These are phyloP conservation scores for Phytopythium kandeliae DNA, from an alignment of 352 stramenopile genomes.

Conservation along the genomic window DNA sequence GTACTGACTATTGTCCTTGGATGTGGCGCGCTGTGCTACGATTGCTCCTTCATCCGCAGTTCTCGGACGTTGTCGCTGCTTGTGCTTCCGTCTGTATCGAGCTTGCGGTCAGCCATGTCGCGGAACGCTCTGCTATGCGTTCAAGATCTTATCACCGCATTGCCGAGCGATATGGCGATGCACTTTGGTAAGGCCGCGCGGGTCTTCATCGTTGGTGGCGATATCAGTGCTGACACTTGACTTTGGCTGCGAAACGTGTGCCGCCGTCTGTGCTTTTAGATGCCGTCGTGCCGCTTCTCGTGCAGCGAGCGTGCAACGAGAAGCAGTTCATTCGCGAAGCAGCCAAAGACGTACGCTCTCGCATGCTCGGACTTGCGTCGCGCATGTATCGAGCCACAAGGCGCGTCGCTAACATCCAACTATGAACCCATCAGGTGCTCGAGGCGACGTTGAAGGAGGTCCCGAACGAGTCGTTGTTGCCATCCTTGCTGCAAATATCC, in stretches of 20 bases:
- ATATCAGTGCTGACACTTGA: not conserved
- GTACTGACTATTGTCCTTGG: constrained; percentile 8
- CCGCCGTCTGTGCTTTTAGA: constrained; percentile 8
- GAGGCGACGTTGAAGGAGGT: constrained; percentile 28
- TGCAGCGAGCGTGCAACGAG: constrained; percentile 50
- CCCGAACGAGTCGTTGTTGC: constrained; percentile 24
- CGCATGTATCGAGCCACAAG: no score
- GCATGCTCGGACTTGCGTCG: not conserved
- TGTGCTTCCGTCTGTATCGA: constrained; percentile 50
- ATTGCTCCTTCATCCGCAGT: not conserved
- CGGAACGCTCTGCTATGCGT: constrained; percentile 64
- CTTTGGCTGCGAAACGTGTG: not conserved
- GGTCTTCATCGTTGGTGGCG: not conserved
- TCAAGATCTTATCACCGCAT: constrained; percentile 42
- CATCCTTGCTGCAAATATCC: constrained; percentile 20
- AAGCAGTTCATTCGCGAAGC: constrained; percentile 76
- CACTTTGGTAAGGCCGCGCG: constrained; percentile 19
- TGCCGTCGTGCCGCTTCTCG: constrained; percentile 40
- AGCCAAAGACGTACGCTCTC: constrained; percentile 23
- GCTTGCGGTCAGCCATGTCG: constrained; percentile 55
- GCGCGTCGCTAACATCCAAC: no score
- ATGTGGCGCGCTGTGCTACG: not conserved
- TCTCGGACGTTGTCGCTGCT: constrained; percentile 18
- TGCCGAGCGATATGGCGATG: constrained; percentile 14
- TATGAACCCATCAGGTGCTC: constrained; percentile 19